Evolutionary conservation across 306 rosid genomes (phyloP), one percentile per base, ranked within the genome.

Genomic region (Medicago ruthenica): DNA sequence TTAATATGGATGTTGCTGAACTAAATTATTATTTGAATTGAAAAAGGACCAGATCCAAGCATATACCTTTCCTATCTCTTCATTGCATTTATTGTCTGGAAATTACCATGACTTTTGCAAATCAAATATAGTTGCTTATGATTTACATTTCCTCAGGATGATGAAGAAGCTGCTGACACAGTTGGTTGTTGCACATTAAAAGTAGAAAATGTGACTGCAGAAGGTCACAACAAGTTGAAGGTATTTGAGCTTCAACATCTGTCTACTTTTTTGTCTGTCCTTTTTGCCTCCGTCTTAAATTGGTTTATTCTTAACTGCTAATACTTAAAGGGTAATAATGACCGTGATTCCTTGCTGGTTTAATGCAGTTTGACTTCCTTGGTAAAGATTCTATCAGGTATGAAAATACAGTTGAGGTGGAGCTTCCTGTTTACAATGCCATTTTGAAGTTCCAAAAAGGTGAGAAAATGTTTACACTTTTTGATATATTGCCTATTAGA

Each of bases 351-450:
- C 45, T 72, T 40, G 73, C 73, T 76, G 86, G 73, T 63, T 70
- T 54, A 76, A 54, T 77, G 78, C 92, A 96, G 99, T 92, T 96
- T 77, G 91, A 88, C 92, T 96, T 96, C 88, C 99, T 96, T 41
- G 99, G 99, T 92, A 96, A 96, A 83, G 99, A 96, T 87, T 96
- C 99, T 66, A 96, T 96, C 85, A 89, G 70, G 87, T 92, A 96
- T 74, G 99, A 96, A 80, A 96, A 92, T 76, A 86, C 85, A 69
- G 97, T 92, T 73, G 96, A 89, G 76, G 97, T 95, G 69, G 97
- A 90, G 86, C 89, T 76, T 71, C 92, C 96, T 83, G 99, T 95
- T 80, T 95, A 87, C 85, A 87, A 88, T 76, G 97, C 96, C 80
- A 92, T 95, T 75, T 85, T 83, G 31, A 89, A 84, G 90, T 92